Percentiles rank a stretch among this genome's conserved stretches.
Evolutionary conservation across 441 rosid species (phyloP).

Genomic region (Francoa sonchifolia): DNA sequence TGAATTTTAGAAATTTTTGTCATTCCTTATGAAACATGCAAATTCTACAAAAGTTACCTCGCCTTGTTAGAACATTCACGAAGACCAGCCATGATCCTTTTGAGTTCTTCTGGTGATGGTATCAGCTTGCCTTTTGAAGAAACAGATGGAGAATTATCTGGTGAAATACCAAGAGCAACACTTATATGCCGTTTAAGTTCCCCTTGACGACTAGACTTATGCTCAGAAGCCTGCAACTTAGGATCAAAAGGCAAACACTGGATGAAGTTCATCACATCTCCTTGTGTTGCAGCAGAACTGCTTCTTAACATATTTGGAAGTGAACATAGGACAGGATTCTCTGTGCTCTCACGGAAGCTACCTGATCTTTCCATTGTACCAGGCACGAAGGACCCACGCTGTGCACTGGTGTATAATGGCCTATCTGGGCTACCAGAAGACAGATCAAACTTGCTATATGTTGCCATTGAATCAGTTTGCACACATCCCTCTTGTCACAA

Average conservation of each 20-base stretch:
- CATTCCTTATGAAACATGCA: slow-evolving; percentile 10
- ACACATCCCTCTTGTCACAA: slow-evolving; percentile 36
- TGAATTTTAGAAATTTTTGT: slow-evolving; percentile 20
- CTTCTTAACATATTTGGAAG: slow-evolving; percentile 58
- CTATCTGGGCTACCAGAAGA: slow-evolving; percentile 83
- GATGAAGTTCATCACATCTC: slow-evolving; percentile 63
- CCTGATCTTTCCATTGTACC: slow-evolving; percentile 75
- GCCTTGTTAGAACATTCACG: slow-evolving; percentile 63
- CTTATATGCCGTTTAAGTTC: slow-evolving; percentile 57
- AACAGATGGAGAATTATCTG: slow-evolving; percentile 57
- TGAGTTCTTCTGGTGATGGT: slow-evolving; percentile 70
- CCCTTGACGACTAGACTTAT: slow-evolving; percentile 66
- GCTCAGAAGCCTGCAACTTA: slow-evolving; percentile 62
- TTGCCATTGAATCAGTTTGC: slow-evolving; percentile 62
- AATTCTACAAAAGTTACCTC: slow-evolving; percentile 47
- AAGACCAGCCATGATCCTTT: slow-evolving; percentile 51
- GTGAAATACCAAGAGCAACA: slow-evolving; percentile 67
- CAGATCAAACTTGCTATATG: slow-evolving; percentile 75
- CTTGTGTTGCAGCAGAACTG: slow-evolving; percentile 45
- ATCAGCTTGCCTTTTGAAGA: slow-evolving; percentile 48
- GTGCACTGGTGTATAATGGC: slow-evolving; percentile 51
- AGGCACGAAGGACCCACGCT: slow-evolving; percentile 71
- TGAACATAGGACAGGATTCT: slow-evolving; percentile 60
- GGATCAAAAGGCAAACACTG: slow-evolving; percentile 66
- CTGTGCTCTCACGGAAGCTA: slow-evolving; percentile 75